Evolutionary conservation across 75 land plant genomes (phyloP).

Genomic region (Pinus tabuliformis): DNA sequence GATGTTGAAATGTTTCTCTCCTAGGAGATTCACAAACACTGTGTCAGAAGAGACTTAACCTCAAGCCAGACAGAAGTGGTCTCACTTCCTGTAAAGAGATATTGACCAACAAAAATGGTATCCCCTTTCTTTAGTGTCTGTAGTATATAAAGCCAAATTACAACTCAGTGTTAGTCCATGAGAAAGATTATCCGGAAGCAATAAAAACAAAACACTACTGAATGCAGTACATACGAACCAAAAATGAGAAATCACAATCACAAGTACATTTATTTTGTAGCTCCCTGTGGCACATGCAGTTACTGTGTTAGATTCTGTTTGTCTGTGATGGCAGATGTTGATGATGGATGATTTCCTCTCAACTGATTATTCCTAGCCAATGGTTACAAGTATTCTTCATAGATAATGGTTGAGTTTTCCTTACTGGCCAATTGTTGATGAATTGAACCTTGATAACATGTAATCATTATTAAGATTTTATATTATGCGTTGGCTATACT

Average conservation of each 20-base stretch:
- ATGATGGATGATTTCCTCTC: no score
- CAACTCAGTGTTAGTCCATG: background rate
- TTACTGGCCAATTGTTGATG: no score
- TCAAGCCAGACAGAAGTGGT: slow-evolving; percentile 97
- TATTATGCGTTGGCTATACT: no score
- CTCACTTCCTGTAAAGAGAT: slow-evolving; percentile 95
- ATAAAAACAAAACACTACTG: background rate
- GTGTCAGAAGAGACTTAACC: slow-evolving; percentile 30
- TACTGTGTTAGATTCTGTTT: no score
- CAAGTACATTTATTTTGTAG: no score
- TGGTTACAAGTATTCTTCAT: no score
- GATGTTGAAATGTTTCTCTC: background rate
- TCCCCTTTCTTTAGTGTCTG: slow-evolving; percentile 86
- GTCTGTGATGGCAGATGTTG: no score
- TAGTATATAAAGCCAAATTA: slow-evolving; percentile 12
- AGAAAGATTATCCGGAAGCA: background rate
- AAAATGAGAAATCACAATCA: background rate
- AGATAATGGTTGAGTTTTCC: no score
- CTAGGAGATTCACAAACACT: background rate
- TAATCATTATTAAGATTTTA: no score
- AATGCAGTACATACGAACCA: background rate
- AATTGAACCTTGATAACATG: no score
- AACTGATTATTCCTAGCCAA: no score
- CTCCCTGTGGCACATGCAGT: no score
- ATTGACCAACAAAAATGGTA: slow-evolving; percentile 93